A percentile compares a stretch with the other conserved stretches of the same genome.
Conservation (phyloP, 108 stramenopile species). For the Seminavis robusta region DNA sequence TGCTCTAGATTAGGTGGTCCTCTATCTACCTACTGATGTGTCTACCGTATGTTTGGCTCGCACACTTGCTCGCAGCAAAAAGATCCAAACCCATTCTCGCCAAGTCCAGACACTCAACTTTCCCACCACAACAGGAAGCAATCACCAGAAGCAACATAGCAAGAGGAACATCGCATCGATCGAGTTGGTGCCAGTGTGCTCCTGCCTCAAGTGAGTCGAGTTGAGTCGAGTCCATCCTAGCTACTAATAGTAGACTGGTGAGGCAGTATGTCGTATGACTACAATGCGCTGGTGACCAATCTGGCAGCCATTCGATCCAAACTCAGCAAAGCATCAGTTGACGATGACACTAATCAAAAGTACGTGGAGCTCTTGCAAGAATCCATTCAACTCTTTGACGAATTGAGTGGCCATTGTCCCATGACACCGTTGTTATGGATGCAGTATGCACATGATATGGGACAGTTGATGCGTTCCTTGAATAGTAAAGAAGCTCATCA, state of each 20-base stretch:
- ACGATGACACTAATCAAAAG: neutral
- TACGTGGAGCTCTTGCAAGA: slow-evolving; percentile 18
- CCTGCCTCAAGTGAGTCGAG: too few species aligned
- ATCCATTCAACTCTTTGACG: slow-evolving; percentile 24
- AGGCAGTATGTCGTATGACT: slow-evolving; percentile 45
- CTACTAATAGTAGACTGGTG: neutral
- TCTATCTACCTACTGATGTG: too few species aligned
- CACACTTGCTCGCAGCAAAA: too few species aligned
- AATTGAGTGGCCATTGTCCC: slow-evolving; percentile 55
- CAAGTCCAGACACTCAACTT: too few species aligned
- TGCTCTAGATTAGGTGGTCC: too few species aligned
- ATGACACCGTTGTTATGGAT: slow-evolving; percentile 90
- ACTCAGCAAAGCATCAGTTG: neutral
- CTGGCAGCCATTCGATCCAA: slow-evolving; percentile 21
- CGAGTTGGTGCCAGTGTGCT: too few species aligned
- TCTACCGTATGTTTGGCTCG: too few species aligned
- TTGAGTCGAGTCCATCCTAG: too few species aligned
- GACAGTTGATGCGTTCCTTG: slow-evolving; percentile 33
- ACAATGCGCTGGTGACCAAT: slow-evolving; percentile 35
- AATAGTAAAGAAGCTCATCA: neutral
- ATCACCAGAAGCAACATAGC: too few species aligned
- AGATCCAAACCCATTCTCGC: too few species aligned
- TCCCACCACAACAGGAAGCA: too few species aligned
- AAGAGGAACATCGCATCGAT: too few species aligned
- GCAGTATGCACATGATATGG: slow-evolving; percentile 72